Evolutionary conservation across 1,284 basidiomycete species (phyloP).

Genomic region (Volvariella surrecta): DNA sequence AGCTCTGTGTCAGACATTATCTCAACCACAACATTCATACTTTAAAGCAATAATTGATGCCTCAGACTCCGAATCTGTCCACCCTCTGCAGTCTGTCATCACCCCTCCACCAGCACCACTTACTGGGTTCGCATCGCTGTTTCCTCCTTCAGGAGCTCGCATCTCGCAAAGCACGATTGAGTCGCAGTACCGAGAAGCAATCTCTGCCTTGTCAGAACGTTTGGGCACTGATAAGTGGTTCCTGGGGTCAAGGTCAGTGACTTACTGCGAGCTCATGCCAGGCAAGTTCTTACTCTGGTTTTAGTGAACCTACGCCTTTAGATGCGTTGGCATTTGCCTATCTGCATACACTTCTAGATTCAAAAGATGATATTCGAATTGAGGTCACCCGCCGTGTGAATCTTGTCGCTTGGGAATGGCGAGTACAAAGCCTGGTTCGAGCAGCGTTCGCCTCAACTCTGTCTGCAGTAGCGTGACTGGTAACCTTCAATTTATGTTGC

Average conservation of each 20-base stretch:
- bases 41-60: conserved; percentile 26
- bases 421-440: conserved; percentile 51
- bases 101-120: conserved; percentile 58
- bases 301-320: conserved; percentile 61
- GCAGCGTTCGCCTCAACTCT: conserved; percentile 34
- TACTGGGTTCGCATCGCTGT: conserved; percentile 53
- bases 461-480: background rate
- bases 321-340: conserved; percentile 77
- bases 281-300: conserved; percentile 6
- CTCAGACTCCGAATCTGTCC: conserved; percentile 16
- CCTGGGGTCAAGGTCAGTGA: conserved; percentile 58
- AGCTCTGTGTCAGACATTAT: conserved; percentile 31
- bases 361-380: conserved; percentile 41
- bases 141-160: conserved; percentile 52
- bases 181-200: conserved; percentile 60
- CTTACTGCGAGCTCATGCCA: background rate
- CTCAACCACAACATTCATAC: conserved; percentile 33
- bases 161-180: conserved; percentile 41
- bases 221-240: conserved; percentile 73
- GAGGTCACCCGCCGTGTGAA: conserved; percentile 65
- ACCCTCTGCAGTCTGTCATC: conserved; percentile 35
- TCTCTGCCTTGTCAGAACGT: conserved; percentile 61
- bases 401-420: conserved; percentile 67
- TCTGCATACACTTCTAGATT: conserved; percentile 53
- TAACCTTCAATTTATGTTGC: background rate